Evolutionary conservation across 2,329 filamentous ascomycete genomes (phyloP), one percentile per base, ranked within the genome.

Genomic region (Pezicula radicicola): DNA sequence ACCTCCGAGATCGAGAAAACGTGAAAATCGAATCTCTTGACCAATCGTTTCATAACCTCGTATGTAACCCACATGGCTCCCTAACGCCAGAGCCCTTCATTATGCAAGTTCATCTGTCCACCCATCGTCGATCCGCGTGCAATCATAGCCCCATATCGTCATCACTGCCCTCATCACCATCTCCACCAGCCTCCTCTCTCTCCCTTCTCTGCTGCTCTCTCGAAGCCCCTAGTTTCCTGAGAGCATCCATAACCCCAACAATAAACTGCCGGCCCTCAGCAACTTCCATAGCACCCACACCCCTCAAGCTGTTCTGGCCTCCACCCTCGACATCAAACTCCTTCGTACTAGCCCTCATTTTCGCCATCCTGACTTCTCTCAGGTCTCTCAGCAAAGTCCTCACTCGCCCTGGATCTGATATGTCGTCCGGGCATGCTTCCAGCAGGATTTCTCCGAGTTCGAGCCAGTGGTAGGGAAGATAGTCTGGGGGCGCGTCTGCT

Each of bases 381-480:
- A 97, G 69, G 65, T 96, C 92, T 49, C 92, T 77, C 55, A 97
- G 68, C 53, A 96, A 68, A 25, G 87, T 81, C 6, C 92, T 77
- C 7, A 95, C 85, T 59, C 85, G 83, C 59, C 91, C 86, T 2
- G 89, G 79, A 0, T 87, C 76, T 35, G 82, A 79, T 46, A 97
- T 80, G 68, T 97, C 92, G 68, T 97, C 92, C 25, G 83, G 79
- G 4, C 92, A 92, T 50, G 90, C 87, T 44, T 92, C 88, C 2
- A 99, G 80, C 43, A 99, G 75, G 67, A 95, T 84, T 70, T 96
- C 91, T 16, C 88, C 87, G 8, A 97, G 74, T 71, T 97, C 94
- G 40, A 96, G 80, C 92, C 93, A 99, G 73, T 97, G 93, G 67
- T 96, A 97, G 0, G 94, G 94, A 30, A 99, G 75, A 13, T 85